A percentile compares a stretch with the other conserved stretches of the same genome.
Conservation (phyloP, 2,329 filamentous ascomycete genomes). For the Leptographium radiaticola region DNA sequence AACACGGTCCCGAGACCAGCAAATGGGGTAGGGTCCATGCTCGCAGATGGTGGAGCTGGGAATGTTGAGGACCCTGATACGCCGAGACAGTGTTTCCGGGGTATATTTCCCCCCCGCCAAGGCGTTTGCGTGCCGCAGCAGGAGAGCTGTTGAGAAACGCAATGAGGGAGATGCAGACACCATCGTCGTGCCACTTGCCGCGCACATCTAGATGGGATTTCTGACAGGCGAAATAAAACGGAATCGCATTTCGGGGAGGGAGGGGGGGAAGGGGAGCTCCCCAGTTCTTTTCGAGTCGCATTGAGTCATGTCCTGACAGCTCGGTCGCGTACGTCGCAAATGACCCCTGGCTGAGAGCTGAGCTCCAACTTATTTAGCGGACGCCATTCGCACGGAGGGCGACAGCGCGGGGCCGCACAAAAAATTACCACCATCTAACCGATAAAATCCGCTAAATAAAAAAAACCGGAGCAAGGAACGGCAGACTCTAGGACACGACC, state of each 20-base stretch:
- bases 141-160: too few species aligned
- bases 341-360: background rate
- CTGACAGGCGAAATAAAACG: too few species aligned
- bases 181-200: too few species aligned
- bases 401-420: slow-evolving; percentile 1
- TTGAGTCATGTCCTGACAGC: too few species aligned
- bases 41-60: background rate
- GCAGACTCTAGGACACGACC: too few species aligned
- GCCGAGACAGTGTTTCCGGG: background rate
- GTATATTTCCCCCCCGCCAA: background rate
- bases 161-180: too few species aligned
- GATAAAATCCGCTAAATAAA: background rate
- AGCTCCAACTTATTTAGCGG: background rate
- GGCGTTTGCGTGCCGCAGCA: background rate
- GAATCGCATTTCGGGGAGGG: too few species aligned
- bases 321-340: background rate
- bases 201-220: too few species aligned
- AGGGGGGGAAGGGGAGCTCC: too few species aligned
- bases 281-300: too few species aligned
- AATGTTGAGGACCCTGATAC: background rate
- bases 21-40: background rate
- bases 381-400: slow-evolving; percentile 1
- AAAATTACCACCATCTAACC: background rate
- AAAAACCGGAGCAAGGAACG: background rate
- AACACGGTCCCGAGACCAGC: background rate